Evolutionary conservation across 108 stramenopile genomes (phyloP).

Genomic region (Conticribra weissflogii): DNA sequence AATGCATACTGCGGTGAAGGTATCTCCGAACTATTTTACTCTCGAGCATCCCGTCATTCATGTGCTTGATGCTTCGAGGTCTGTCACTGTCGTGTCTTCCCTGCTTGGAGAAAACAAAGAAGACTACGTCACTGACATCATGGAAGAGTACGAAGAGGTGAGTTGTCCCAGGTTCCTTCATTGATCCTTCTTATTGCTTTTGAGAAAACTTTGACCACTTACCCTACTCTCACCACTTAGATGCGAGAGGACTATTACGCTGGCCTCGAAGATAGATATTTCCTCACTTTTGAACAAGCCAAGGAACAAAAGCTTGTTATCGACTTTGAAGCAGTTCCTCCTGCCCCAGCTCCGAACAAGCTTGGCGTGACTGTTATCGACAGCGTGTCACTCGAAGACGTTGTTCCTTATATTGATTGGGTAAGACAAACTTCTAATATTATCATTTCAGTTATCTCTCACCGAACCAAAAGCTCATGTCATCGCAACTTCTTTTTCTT

Average conservation of each 20-base stretch:
- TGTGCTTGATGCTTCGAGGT: constrained; percentile 97
- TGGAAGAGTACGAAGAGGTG: constrained; percentile 96
- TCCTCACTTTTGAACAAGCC: constrained; percentile 92
- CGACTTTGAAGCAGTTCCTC: constrained; percentile 89
- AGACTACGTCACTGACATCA: constrained; percentile 93
- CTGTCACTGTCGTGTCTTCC: constrained; percentile 95
- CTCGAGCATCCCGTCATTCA: constrained; percentile 97
- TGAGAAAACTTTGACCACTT: background rate
- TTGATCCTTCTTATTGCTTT: background rate
- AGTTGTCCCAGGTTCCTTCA: constrained; percentile 41
- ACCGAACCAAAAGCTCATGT: background rate
- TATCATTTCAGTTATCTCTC: too few species aligned
- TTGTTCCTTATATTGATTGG: constrained; percentile 99
- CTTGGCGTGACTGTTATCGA: constrained; percentile 88
- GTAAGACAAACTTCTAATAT: constrained; percentile 44
- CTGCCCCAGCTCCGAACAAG: constrained; percentile 83
- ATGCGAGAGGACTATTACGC: constrained; percentile 98
- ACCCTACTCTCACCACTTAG: constrained; percentile 9
- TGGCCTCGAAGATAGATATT: constrained; percentile 94
- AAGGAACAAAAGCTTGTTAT: constrained; percentile 81
- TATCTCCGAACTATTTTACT: constrained; percentile 94
- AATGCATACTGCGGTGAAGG: constrained; percentile 99
- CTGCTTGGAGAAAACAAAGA: constrained; percentile 87
- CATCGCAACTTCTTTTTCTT: background rate
- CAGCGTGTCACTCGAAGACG: constrained; percentile 76